These are phyloP conservation scores for Stipa capillata DNA, from an alignment of 176 grass and related monocot genomes.

Conservation along the genomic window DNA sequence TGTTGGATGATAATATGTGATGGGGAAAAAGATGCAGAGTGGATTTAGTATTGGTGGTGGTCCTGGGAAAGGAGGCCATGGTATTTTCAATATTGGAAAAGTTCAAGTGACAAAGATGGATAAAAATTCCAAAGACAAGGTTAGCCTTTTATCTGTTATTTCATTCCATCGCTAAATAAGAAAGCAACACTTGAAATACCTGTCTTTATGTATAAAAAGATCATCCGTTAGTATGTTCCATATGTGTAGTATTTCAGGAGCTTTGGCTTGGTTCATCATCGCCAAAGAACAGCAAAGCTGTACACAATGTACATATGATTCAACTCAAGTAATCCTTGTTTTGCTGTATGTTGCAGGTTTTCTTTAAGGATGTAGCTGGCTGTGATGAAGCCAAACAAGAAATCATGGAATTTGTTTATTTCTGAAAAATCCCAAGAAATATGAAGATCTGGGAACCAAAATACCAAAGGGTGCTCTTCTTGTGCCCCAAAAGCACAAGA, in stretches of 20 bases:
- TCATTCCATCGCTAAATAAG: not conserved
- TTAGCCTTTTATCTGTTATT: constrained; percentile 16
- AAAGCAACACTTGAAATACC: not conserved
- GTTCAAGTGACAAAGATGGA: constrained; percentile 86
- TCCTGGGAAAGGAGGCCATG: constrained; percentile 30
- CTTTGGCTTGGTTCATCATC: constrained; percentile 10
- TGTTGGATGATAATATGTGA: constrained; percentile 61
- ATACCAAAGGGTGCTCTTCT: constrained; percentile 97
- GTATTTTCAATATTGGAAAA: constrained; percentile 90
- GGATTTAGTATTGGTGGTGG: constrained; percentile 62
- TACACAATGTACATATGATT: not conserved
- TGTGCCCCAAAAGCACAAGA: constrained; percentile 77
- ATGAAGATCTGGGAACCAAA: constrained; percentile 89
- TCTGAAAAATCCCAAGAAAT: constrained; percentile 96
- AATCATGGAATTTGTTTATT: constrained; percentile 99
- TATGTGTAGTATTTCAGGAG: not conserved
- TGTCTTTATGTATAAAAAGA: not conserved
- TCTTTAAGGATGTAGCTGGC: constrained; percentile 94
- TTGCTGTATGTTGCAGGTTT: constrained; percentile 47
- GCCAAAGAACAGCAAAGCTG: not conserved
- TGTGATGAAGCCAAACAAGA: constrained; percentile 98
- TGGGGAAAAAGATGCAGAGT: constrained; percentile 39
- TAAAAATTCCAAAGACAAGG: constrained; percentile 93
- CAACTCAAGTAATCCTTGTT: not conserved
- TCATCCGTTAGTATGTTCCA: not conserved